phyloP scores from a whole-genome alignment of 2,329 filamentous ascomycete genomes.

The Byssothecium circinans region DNA sequence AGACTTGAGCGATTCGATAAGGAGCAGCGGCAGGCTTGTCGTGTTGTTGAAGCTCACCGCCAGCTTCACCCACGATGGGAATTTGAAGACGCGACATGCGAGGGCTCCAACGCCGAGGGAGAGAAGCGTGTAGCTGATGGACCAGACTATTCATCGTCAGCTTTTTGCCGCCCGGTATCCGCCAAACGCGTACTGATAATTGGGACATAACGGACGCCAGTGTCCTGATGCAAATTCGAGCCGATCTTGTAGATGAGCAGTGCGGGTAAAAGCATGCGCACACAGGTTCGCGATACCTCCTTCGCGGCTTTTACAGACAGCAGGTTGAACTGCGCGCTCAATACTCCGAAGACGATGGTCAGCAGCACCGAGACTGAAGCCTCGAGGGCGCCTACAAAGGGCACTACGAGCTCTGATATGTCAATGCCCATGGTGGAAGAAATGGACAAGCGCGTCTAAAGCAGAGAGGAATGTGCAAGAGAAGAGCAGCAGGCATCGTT shows the following conservation, averaged over 20 bases:
- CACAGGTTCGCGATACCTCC: constrained; percentile 56
- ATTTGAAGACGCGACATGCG: constrained; percentile 50
- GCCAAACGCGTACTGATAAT: constrained; percentile 45
- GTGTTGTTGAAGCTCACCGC: constrained; percentile 62
- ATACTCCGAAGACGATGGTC: constrained; percentile 56
- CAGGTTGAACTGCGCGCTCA: constrained; percentile 54
- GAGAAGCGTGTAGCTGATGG: constrained; percentile 52
- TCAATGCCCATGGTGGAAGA: constrained; percentile 22
- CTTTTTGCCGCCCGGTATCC: not conserved
- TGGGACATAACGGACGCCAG: constrained; percentile 52
- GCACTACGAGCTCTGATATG: constrained; percentile 36
- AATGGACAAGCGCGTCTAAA: not conserved
- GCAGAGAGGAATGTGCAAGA: too few species aligned
- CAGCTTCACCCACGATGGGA: constrained; percentile 58
- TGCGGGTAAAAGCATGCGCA: constrained; percentile 57
- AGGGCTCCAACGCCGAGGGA: constrained; percentile 53
- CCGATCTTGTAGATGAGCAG: constrained; percentile 58
- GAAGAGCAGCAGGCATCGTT: not conserved
- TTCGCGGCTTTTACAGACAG: constrained; percentile 53
- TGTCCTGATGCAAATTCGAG: constrained; percentile 52
- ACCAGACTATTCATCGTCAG: constrained; percentile 49
- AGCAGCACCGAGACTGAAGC: constrained; percentile 58
- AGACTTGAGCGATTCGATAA: constrained; percentile 55
- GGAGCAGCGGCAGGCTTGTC: constrained; percentile 55
- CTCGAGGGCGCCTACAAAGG: constrained; percentile 58